A percentile compares a stretch with the other conserved stretches of the same genome.
Evolutionary conservation across 352 stramenopile species (phyloP).

Genomic region (Pythium myriotylum): DNA sequence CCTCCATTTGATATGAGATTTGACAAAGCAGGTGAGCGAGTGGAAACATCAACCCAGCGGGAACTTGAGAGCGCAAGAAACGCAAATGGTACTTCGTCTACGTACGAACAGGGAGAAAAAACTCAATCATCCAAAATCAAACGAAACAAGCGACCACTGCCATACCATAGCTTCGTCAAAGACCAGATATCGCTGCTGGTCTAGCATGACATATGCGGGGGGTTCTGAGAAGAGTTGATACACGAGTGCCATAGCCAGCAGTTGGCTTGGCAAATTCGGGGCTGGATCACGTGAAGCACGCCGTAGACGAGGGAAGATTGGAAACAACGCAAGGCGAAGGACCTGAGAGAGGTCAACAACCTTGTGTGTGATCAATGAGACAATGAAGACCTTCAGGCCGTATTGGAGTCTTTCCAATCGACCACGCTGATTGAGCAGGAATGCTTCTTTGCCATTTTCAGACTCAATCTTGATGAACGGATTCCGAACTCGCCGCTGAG

Average conservation of each 20-base stretch:
- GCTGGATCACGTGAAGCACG: constrained; percentile 70
- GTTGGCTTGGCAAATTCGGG: constrained; percentile 76
- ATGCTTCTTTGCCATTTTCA: constrained; percentile 83
- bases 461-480: constrained; percentile 77
- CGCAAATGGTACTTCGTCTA: constrained; percentile 87
- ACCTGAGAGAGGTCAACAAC: constrained; percentile 85
- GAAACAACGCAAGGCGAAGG: constrained; percentile 80
- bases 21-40: constrained; percentile 85
- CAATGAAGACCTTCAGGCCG: constrained; percentile 82
- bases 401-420: constrained; percentile 85
- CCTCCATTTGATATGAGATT: constrained; percentile 88
- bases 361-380: constrained; percentile 83
- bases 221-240: constrained; percentile 87
- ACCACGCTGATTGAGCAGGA: constrained; percentile 81
- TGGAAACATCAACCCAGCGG: constrained; percentile 80
- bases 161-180: constrained; percentile 88
- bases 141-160: too few relatives aligned
- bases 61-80: constrained; percentile 80
- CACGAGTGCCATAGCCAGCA: constrained; percentile 83
- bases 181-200: constrained; percentile 79
- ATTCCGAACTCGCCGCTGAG: constrained; percentile 76
- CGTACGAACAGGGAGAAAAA: background rate
- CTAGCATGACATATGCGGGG: constrained; percentile 76
- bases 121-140: constrained; percentile 21
- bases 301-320: constrained; percentile 75